phyloP scores from a whole-genome alignment of 495 filamentous ascomycete genomes.

The Bryoglossum gracile region DNA sequence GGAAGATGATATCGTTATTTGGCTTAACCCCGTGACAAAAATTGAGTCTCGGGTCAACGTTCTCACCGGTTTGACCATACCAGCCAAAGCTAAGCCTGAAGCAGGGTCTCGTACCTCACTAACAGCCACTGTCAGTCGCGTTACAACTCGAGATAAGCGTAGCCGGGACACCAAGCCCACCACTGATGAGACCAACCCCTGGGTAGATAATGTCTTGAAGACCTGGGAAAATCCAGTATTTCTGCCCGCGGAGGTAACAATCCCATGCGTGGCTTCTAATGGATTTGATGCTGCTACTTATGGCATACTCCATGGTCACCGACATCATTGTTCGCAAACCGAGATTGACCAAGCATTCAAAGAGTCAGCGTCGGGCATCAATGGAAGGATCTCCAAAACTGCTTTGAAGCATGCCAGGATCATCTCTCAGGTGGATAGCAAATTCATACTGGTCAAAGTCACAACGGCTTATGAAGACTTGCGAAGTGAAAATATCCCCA shows the following conservation, averaged over 20 bases:
- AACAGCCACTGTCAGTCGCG: neutral
- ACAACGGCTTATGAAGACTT: neutral
- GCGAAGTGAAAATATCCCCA: neutral
- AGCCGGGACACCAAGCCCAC: neutral
- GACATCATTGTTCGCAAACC: slow-evolving; percentile 20
- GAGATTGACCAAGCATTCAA: slow-evolving; percentile 20
- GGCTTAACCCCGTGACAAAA: slow-evolving; percentile 64
- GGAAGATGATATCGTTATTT: slow-evolving; percentile 42
- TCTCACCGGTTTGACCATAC: slow-evolving; percentile 46
- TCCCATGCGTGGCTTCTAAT: slow-evolving; percentile 11
- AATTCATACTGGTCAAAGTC: slow-evolving; percentile 68
- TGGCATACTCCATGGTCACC: slow-evolving; percentile 8
- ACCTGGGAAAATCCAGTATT: slow-evolving; percentile 37
- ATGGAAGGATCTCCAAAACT: slow-evolving; percentile 54
- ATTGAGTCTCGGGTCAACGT: slow-evolving; percentile 49
- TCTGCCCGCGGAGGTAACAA: slow-evolving; percentile 29
- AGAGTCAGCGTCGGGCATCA: slow-evolving; percentile 13
- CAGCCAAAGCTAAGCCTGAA: slow-evolving; percentile 9
- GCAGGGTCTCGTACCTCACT: neutral
- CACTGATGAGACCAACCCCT: slow-evolving; percentile 25
- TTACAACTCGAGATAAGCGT: neutral
- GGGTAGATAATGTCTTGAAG: slow-evolving; percentile 33
- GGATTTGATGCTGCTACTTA: slow-evolving; percentile 44
- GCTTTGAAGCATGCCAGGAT: slow-evolving; percentile 56
- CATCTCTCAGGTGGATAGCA: slow-evolving; percentile 78